Base-by-base conservation (phyloP, 495 filamentous ascomycete species). In the Jackrogersella minutella region DNA sequence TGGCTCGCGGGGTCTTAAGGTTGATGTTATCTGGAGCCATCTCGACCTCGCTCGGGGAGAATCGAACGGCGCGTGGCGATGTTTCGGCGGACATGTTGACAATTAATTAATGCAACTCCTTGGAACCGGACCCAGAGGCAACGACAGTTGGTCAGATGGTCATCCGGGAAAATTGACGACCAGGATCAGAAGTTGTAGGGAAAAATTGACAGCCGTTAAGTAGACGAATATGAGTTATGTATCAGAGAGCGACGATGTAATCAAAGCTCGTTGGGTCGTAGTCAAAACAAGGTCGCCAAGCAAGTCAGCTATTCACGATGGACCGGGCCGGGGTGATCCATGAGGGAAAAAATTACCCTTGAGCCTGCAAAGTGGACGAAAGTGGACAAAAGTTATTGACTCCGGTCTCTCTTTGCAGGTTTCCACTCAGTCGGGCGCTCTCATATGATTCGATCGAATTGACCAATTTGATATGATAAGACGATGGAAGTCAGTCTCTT, bases 1-100 rank as follows among this genome's bases (percentile, higher is more conserved):
- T 54, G 11, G 87, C 81, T 46, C 85, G 84, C 26, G 70, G 68
- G 40, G 70, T 70, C 57, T 80, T 80, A 64, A 72, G 58, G 54
- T 70, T 80, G 66, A 72, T 58, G 54, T 70, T 77, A 13, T 82
- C 77, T 26, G 73, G 47, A 24, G 58, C 70, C 41, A 60, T 62
- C 46, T 53, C 78, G 52, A 76, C 73, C 22, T 77, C 79, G 70
- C 70, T 62, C 26, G 79, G 74, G 9, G 78, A 81, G 68, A 86
- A 86, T 63, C 84, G 82, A 61, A 85, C 81, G 55, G 75, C 72
- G 54, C 83, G 79, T 47, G 82, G 81, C 4, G 83, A 83, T 5
- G 77, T 72, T 58, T 85, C 82, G 74, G 74, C 62, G 22, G 72
- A 74, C 77, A 80, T 82, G 16, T 64, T 39, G 55, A 37, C 49